Evolutionary conservation across 495 filamentous ascomycete species (phyloP).

Genomic region (Xylaria flabelliformis): DNA sequence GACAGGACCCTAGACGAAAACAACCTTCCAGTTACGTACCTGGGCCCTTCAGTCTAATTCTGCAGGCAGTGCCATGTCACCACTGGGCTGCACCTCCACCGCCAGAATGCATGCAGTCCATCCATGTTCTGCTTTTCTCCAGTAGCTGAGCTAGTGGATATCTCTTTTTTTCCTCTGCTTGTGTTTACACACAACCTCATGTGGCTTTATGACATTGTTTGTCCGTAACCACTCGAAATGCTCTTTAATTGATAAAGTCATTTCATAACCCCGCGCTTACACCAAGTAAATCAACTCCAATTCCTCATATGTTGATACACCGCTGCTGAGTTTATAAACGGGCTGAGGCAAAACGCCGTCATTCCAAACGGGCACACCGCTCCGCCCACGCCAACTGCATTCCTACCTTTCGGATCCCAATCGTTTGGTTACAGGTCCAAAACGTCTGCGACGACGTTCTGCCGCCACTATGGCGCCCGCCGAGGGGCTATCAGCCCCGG

Average conservation of each 20-base stretch:
- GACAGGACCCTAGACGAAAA: slow-evolving; percentile 34
- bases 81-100: slow-evolving; percentile 29
- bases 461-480: slow-evolving; percentile 57
- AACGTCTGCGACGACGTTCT: slow-evolving; percentile 27
- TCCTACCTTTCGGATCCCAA: slow-evolving; percentile 21
- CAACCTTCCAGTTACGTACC: slow-evolving; percentile 33
- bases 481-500: slow-evolving; percentile 71
- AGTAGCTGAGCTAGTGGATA: slow-evolving; percentile 24
- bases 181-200: neutral
- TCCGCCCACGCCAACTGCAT: neutral
- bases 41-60: neutral
- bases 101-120: slow-evolving; percentile 10
- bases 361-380: neutral
- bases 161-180: slow-evolving; percentile 5
- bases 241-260: slow-evolving; percentile 16
- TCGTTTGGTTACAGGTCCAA: slow-evolving; percentile 4
- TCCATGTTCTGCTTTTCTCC: slow-evolving; percentile 26
- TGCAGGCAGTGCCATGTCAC: slow-evolving; percentile 46
- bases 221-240: neutral
- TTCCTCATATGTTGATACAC: slow-evolving; percentile 9
- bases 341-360: slow-evolving; percentile 1
- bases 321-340: neutral
- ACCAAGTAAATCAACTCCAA: slow-evolving; percentile 24
- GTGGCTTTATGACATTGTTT: neutral
- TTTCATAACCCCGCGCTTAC: slow-evolving; percentile 21